Base-by-base conservation (phyloP, 2,329 filamentous ascomycete species). In the Orbilia ellipsospora region DNA sequence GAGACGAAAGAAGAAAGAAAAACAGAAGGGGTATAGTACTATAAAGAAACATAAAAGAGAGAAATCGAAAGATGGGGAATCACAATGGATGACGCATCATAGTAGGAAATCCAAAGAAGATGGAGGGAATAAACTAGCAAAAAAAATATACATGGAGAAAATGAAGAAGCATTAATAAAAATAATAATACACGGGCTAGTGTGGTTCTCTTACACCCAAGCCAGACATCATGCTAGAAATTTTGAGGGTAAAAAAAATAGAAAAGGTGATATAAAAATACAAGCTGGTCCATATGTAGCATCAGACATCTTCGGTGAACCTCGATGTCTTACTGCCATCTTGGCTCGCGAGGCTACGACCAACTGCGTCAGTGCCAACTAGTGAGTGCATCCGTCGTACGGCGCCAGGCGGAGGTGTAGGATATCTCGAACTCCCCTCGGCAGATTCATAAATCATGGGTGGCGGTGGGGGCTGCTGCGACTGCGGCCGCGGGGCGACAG, bases 291-390 rank as follows among this genome's bases (percentile, higher is more conserved):
- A 7, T 18, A 10, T 16, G 31, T 52, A 8, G 28, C n/a, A 23
- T 42, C 72, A 77, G 28, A 77, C 73, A 54, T 77, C 73, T 48
- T 77, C 73, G 10, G 73, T 77, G 23, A 77, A 77, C 23, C 73
- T 72, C 18, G 73, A 77, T 5, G 73, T 77, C 42, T 77, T 77
- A 61, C 73, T 77, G 23, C 73, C 73, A 45, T 77, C 73, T 42
- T 77, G 73, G 56, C 73, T 77, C 50, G 73, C 66, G 12, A 77
- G 67, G 40, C 73, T 77, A 16, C 73, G 65, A 13, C 73, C 73
- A 8, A 77, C 73, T 1, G 54, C 73, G 59, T 77, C 73, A 2
- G 73, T 57, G 15, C 65, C 73, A 4, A 72, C 59, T 44, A 69
- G 55, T n/a, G 72, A 75, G 45, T 77, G 73, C 73, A 72, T 70